Evolutionary conservation across 1,284 basidiomycete species (phyloP), one percentile per base, ranked within the genome.

Genomic region (Cyathus pygmaeus): DNA sequence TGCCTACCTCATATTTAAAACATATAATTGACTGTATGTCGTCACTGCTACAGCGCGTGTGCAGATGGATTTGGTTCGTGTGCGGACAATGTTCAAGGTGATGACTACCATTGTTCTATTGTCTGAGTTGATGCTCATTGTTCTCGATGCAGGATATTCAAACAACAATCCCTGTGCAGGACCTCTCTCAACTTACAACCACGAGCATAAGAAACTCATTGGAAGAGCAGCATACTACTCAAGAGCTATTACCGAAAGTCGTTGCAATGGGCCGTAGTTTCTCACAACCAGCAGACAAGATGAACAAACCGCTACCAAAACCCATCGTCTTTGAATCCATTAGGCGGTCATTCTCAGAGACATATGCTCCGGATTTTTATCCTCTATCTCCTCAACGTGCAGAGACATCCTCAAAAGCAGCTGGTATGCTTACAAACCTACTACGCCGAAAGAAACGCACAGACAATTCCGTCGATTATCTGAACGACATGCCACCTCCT

Each of bases 71-170:
- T 81, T 83, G 11, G 77, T 83, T 53, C 77, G 81, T 13, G 66
- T 84, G 53, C 81, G 81, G 21, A 72, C 74, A 31, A 70, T 81
- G 51, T 80, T 84, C 65, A 80, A 81, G 72, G 83, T 83, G 58
- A 59, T 76, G 67, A 51, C 29, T 26, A 55, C 61, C 64, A 51
- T 65, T 55, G 53, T 42, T 9, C 61, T 55, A 59, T 61, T 62
- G 50, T 61, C 27, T 64, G 52, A 52, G 47, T 13, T 51, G 61
- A 42, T 42, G 39, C 36, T 52, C 67, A 77, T 79, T 76, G 74
- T 78, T 75, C 65, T 67, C 55, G 61, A 42, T 42, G 55, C 65
- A 84, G 82, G 78, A 76, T 64, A 79, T 83, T 62, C 75, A 81
- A 71, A 74, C 79, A 46, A 77, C 80, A 53, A 74, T 83, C 49